Conservation (phyloP, 768 basidiomycete species). For the Serendipita sp. region DNA sequence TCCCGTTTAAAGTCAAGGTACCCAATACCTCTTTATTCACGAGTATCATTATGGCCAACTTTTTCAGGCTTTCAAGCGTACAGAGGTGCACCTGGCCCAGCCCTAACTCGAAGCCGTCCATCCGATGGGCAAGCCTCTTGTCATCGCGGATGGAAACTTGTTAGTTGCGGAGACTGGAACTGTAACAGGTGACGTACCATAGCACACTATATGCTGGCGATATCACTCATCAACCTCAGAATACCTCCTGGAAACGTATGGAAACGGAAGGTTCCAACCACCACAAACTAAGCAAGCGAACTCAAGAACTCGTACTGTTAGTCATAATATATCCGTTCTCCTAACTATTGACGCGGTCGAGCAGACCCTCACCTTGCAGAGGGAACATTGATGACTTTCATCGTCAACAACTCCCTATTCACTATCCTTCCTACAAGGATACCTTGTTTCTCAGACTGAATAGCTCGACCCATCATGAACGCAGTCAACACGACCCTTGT, state of each 20-base stretch:
- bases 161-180: constrained; percentile 29
- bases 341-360: background rate
- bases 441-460: constrained; percentile 11
- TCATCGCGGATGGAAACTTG: constrained; percentile 31
- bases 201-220: background rate
- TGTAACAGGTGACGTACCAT: constrained; percentile 22
- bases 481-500: constrained; percentile 12
- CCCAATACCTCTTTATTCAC: too few species aligned
- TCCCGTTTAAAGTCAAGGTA: too few species aligned
- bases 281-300: constrained; percentile 7
- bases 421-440: constrained; percentile 3
- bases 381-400: constrained; percentile 13
- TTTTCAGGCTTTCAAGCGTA: background rate
- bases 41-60: too few species aligned
- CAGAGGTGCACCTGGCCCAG: constrained; percentile 9
- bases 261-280: constrained; percentile 13
- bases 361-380: constrained; percentile 14
- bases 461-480: constrained; percentile 11
- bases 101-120: constrained; percentile 21
- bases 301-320: constrained; percentile 8
- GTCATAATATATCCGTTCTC: background rate
- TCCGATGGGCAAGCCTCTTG: constrained; percentile 33
- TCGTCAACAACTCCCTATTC: constrained; percentile 7
- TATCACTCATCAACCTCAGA: constrained; percentile 15
- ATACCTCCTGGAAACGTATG: constrained; percentile 28